phyloP scores from a whole-genome alignment of 228 moss, liverwort and hornwort genomes.

The Sphagnum magellanicum region DNA sequence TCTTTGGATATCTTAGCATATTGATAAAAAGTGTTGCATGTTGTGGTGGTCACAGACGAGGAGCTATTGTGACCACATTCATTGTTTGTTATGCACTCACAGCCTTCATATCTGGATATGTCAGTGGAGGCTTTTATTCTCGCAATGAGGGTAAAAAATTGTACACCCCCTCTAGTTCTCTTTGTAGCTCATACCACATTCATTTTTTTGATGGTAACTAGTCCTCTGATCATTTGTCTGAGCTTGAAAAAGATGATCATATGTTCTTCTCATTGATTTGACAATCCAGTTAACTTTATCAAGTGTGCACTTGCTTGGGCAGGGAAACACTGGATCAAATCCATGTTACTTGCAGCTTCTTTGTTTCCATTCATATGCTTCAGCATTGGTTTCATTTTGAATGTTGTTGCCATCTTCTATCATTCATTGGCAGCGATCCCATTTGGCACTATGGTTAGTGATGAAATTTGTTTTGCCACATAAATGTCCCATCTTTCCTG shows the following conservation, averaged over 20 bases:
- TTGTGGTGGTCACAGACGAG: slow-evolving; percentile 22
- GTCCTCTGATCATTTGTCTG: too few species aligned
- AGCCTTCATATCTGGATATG: slow-evolving; percentile 54
- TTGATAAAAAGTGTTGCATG: not conserved
- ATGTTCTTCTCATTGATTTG: too few species aligned
- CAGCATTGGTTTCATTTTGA: slow-evolving; percentile 48
- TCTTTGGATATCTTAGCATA: not conserved
- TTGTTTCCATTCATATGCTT: slow-evolving; percentile 48
- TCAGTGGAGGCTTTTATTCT: slow-evolving; percentile 59
- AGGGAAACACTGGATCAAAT: slow-evolving; percentile 64
- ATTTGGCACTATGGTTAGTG: slow-evolving; percentile 45
- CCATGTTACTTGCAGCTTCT: slow-evolving; percentile 56
- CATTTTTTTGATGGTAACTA: too few species aligned
- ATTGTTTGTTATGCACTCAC: slow-evolving; percentile 61
- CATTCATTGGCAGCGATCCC: slow-evolving; percentile 57
- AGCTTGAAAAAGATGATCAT: too few species aligned
- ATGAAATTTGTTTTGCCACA: too few species aligned
- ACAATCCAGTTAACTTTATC: not conserved
- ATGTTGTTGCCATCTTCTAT: slow-evolving; percentile 48
- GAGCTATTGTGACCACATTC: slow-evolving; percentile 57
- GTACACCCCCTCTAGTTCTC: too few species aligned
- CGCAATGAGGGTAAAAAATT: slow-evolving; percentile 37
- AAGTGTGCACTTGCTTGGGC: not conserved
- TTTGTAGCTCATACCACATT: too few species aligned
- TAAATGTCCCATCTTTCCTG: not conserved